Base-by-base conservation (phyloP, 768 basidiomycete species). In the Tulasnella sp. region DNA sequence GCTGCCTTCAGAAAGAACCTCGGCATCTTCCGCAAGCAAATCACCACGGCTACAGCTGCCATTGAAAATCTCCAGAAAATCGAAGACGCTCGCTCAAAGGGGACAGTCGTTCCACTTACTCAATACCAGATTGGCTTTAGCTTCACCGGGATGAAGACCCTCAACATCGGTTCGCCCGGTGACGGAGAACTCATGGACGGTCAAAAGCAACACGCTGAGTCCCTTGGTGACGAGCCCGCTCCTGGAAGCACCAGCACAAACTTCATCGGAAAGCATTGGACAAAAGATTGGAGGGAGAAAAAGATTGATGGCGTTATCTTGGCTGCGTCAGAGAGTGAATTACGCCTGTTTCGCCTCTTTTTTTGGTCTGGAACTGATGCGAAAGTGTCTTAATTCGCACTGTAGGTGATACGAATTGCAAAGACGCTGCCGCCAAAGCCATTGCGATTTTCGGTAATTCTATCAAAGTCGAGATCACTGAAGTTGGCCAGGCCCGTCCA, bases 221-320 rank as follows among this genome's bases (percentile, higher is more conserved):
- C 2, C 9, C 56, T 77, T 36, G 76, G 76, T 21, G 76, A 77
- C 39, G 46, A 42, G n/a, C 76, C 76, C 5, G 76, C 48, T 24
- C 52, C 75, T 7, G 56, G 34, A 9, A 58, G 38, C 16, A 71
- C 68, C 21, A 3, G n/a, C 3, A 14, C 3, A 6, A 36, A 34
- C 10, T 68, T 68, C 7, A 34, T 68, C 4, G 62, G 62, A 0
- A 36, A 68, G 31, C 2, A 68, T 19, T 77, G 79, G 79, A 0
- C 10, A 3, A 24, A 31, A 3, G 73, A 46, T 24, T 80, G 73
- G 74, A 78, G 27, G 74, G 73, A 52, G 27, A 76, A 80, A 12
- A 75, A 34, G 48, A 34, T 76, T 19, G 76, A 80, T 24, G 79
- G 79, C 40, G 74, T 76, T 42, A 56, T 80, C 71, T 46, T 76